phyloP scores from a whole-genome alignment of 306 rosid species.

The Pyrus bretschneideri region DNA sequence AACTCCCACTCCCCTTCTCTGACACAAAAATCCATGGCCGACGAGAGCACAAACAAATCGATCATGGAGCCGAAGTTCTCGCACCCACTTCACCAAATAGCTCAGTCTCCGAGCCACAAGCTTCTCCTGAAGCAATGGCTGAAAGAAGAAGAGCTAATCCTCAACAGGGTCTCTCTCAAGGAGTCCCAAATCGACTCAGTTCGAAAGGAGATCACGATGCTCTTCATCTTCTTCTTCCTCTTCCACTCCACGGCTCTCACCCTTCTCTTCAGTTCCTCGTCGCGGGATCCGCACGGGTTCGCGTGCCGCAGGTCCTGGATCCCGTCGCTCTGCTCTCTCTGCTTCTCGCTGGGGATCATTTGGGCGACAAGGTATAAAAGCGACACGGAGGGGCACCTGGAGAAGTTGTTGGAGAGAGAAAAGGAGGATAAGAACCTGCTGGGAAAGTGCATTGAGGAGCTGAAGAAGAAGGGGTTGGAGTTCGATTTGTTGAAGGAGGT shows the following conservation, averaged over 20 bases:
- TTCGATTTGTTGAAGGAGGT: slow-evolving; percentile 92
- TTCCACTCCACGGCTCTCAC: slow-evolving; percentile 78
- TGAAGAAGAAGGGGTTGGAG: slow-evolving; percentile 82
- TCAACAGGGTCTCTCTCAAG: slow-evolving; percentile 53
- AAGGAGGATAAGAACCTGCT: slow-evolving; percentile 63
- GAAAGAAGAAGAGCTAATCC: slow-evolving; percentile 83
- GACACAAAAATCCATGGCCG: slow-evolving; percentile 35
- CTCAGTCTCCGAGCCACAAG: slow-evolving; percentile 84
- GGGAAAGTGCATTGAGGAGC: slow-evolving; percentile 67
- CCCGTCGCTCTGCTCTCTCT: slow-evolving; percentile 64
- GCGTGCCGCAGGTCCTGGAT: slow-evolving; percentile 74
- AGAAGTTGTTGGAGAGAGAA: slow-evolving; percentile 74
- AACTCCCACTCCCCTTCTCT: slow-evolving; percentile 2
- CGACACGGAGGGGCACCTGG: slow-evolving; percentile 72
- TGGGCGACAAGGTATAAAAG: slow-evolving; percentile 90
- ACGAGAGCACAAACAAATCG: slow-evolving; percentile 31
- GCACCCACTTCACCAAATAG: slow-evolving; percentile 94
- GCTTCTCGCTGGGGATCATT: slow-evolving; percentile 63
- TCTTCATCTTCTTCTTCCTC: slow-evolving; percentile 85
- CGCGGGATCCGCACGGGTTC: slow-evolving; percentile 1
- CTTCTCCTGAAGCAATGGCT: slow-evolving; percentile 98
- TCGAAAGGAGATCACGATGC: slow-evolving; percentile 64
- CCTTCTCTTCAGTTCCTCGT: slow-evolving; percentile 62
- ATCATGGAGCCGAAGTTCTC: slow-evolving; percentile 66
- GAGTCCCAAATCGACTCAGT: slow-evolving; percentile 77